Conservation (phyloP, 371 early-diverging fungal genomes). For the Capillidium heterosporum region DNA sequence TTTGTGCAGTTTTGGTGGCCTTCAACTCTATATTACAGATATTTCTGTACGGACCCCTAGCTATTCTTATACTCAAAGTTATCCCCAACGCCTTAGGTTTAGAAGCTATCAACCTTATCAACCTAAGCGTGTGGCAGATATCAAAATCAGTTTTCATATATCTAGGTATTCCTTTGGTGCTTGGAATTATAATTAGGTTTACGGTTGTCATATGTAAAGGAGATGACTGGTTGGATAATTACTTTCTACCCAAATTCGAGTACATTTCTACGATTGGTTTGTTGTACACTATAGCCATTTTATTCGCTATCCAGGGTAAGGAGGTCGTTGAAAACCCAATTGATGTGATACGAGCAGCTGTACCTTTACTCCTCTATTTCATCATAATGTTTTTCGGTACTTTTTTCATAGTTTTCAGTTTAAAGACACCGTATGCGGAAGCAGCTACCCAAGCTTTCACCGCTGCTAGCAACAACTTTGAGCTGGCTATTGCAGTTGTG, state of each 20-base stretch:
- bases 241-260: not conserved
- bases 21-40: constrained; percentile 52
- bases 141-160: constrained; percentile 38
- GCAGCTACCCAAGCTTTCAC: constrained; percentile 47
- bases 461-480: constrained; percentile 56
- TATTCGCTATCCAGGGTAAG: constrained; percentile 58
- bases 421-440: constrained; percentile 19
- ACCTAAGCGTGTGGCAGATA: constrained; percentile 32
- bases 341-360: constrained; percentile 37
- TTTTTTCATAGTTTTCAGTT: constrained; percentile 15
- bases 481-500: constrained; percentile 57
- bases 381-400: constrained; percentile 30
- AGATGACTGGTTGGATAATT: constrained; percentile 16
- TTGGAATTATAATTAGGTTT: constrained; percentile 36
- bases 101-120: not conserved
- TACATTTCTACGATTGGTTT: constrained; percentile 11
- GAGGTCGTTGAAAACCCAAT: constrained; percentile 41
- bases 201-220: constrained; percentile 23
- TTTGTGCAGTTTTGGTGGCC: constrained; percentile 46
- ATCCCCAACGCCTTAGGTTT: constrained; percentile 15
- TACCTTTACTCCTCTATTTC: constrained; percentile 50
- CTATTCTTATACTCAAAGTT: constrained; percentile 31
- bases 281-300: constrained; percentile 51
- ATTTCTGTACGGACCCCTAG: constrained; percentile 36
- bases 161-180: constrained; percentile 46